Conservation (phyloP, 2,329 filamentous ascomycete genomes). For the Calonectria pteridis region DNA sequence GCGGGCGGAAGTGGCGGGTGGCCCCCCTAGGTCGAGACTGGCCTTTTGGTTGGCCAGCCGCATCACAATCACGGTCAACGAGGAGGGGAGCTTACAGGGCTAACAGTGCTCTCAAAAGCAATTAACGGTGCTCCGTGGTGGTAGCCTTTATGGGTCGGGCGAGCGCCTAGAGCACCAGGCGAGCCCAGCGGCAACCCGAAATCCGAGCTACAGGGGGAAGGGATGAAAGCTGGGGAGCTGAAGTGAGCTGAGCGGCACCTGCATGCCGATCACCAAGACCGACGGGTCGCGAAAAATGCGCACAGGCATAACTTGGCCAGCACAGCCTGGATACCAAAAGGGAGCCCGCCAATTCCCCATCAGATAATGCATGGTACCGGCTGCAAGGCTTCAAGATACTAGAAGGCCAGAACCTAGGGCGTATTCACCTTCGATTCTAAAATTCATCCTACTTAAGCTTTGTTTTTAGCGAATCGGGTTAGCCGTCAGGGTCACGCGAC, state of each 20-base stretch:
- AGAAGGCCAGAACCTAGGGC: not conserved
- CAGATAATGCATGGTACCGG: not conserved
- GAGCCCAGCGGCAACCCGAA: slow-evolving; percentile 1
- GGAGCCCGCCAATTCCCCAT: not conserved
- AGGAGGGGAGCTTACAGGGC: slow-evolving; percentile 5
- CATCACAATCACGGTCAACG: not conserved
- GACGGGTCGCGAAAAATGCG: not conserved
- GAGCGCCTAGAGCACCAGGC: not conserved
- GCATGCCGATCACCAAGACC: not conserved
- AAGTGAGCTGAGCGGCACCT: not conserved
- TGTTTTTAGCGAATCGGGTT: not conserved
- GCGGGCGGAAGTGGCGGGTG: slow-evolving; percentile 4
- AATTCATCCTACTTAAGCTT: not conserved
- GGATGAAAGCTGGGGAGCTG: slow-evolving; percentile 6
- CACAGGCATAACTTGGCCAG: not conserved
- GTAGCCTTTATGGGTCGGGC: not conserved
- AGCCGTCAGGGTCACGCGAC: not conserved
- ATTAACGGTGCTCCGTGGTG: not conserved
- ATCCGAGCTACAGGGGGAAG: not conserved
- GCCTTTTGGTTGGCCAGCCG: not conserved
- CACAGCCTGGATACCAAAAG: not conserved
- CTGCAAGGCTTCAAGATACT: not conserved
- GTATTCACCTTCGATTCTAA: not conserved
- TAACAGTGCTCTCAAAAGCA: not conserved
- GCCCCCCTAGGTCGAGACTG: not conserved